Evolutionary conservation across 2,329 filamentous ascomycete genomes (phyloP), one percentile per base, ranked within the genome.

Genomic region (Aspergillus calidoustus): DNA sequence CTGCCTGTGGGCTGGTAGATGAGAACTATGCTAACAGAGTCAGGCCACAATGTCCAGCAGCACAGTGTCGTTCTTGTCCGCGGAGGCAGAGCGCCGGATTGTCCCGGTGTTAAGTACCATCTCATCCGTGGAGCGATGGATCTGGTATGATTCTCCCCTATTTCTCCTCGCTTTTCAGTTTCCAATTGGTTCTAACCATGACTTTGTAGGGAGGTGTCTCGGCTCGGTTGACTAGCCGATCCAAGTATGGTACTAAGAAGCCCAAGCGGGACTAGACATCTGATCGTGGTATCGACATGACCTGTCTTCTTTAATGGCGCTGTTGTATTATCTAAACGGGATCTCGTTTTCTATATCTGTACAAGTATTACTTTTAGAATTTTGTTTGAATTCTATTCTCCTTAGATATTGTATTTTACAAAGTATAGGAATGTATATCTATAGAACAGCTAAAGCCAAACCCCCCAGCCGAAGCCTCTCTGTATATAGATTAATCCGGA

Each of bases 191-290:
- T 65, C 73, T 78, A 68, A 78, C 61, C 55, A 69, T 62, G 22
- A 56, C 13, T 11, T 48, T 63, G 13, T 66, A 97, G 94, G 92
- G 92, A 74, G 95, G 95, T 83, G 95, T 99, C 67, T 89, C 88
- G 23, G 95, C 88, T 77, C 86, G 95, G 69, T 86, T 90, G 72
- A 91, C 89, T 23, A 92, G 91, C 77, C 86, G 95, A 72, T 97
- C 93, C 73, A 99, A 99, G 81, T 99, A 97, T 76, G 95, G 95
- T 64, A 96, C 95, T 54, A 99, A 99, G 89, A 98, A 97, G 83
- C 94, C 95, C 0, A 98, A 98, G 89, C 88, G 88, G 77, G 88
- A 89, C 23, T 83, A 74, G 63, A 56, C 15, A 6, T 34, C 19
- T 38, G 13, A 22, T 57, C 11, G 31, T 34, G 56, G 25, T 22